These are phyloP conservation scores for Acrocalymma vagum DNA, from an alignment of 2,329 filamentous ascomycete genomes.

Conservation along the genomic window DNA sequence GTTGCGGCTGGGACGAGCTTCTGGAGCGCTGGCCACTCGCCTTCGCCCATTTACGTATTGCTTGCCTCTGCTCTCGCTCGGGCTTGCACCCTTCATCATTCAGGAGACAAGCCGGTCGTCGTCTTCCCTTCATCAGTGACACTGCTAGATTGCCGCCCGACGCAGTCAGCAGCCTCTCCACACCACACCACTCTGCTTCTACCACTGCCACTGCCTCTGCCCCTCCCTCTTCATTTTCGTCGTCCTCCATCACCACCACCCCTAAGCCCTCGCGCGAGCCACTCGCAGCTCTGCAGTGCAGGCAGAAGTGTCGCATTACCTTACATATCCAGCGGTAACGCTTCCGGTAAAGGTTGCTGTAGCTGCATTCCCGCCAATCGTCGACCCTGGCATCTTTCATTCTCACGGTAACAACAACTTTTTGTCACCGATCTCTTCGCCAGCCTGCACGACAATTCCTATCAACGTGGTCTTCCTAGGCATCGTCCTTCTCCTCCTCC, in stretches of 20 bases:
- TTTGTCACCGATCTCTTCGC: slow-evolving; percentile 29
- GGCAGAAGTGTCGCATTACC: slow-evolving; percentile 41
- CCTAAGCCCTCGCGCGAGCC: slow-evolving; percentile 14
- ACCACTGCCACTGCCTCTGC: slow-evolving; percentile 26
- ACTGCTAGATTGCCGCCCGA: too few relatives aligned
- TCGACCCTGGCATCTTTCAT: slow-evolving; percentile 35
- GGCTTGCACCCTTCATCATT: too few relatives aligned
- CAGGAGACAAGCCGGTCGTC: slow-evolving; percentile 39
- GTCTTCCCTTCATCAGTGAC: slow-evolving; percentile 23
- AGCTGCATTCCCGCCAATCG: slow-evolving; percentile 47
- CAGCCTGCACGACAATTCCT: slow-evolving; percentile 36
- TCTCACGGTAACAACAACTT: slow-evolving; percentile 40
- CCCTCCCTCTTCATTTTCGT: slow-evolving; percentile 14
- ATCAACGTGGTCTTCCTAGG: too few relatives aligned
- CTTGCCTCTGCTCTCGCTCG: too few relatives aligned
- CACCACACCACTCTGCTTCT: slow-evolving; percentile 16
- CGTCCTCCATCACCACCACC: slow-evolving; percentile 16
- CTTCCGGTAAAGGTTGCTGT: slow-evolving; percentile 38
- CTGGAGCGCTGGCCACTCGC: slow-evolving; percentile 30
- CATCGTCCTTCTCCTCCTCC: slow-evolving; percentile 8
- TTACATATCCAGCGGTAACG: slow-evolving; percentile 39
- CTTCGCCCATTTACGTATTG: slow-evolving; percentile 37
- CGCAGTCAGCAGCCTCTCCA: slow-evolving; percentile 2
- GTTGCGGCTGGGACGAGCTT: slow-evolving; percentile 13
- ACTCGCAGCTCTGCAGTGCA: slow-evolving; percentile 22